A percentile compares a stretch with the other conserved stretches of the same genome.
phyloP scores from a whole-genome alignment of 352 stramenopile species.

The Pythium phragmitis region DNA sequence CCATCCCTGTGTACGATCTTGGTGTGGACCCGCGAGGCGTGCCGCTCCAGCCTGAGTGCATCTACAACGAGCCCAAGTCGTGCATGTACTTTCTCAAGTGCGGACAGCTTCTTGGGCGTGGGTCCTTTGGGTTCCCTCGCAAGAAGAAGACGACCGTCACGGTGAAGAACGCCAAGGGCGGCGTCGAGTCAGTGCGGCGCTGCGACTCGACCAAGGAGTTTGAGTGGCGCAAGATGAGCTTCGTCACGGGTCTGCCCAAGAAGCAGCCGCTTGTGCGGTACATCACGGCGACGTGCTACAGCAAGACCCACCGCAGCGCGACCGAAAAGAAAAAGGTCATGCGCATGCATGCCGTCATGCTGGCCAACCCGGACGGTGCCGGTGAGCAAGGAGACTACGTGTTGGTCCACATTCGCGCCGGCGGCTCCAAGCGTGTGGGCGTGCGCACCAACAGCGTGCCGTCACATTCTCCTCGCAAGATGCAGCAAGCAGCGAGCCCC shows the following conservation, averaged over 20 bases:
- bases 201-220: constrained; percentile 59
- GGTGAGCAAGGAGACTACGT: constrained; percentile 58
- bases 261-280: constrained; percentile 72
- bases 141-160: constrained; percentile 46
- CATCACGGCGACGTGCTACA: constrained; percentile 79
- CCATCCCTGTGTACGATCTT: constrained; percentile 67
- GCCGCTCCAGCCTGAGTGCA: constrained; percentile 69
- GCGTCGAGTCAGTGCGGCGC: constrained; percentile 25
- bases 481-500: constrained; percentile 9
- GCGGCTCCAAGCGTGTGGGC: constrained; percentile 66
- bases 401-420: constrained; percentile 72
- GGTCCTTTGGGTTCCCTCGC: constrained; percentile 69
- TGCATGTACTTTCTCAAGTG: constrained; percentile 84
- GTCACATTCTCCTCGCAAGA: neutral
- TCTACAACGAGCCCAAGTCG: constrained; percentile 69
- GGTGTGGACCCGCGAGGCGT: constrained; percentile 71
- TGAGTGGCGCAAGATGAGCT: constrained; percentile 84
- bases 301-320: constrained; percentile 46
- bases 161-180: constrained; percentile 31
- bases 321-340: constrained; percentile 80
- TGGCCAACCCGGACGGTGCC: constrained; percentile 42
- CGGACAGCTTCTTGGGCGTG: constrained; percentile 50
- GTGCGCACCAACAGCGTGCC: constrained; percentile 38
- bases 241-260: constrained; percentile 75
- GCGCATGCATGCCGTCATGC: constrained; percentile 81